Percentiles rank a stretch among this genome's conserved stretches.
These are phyloP conservation scores for Mycena citricolor DNA, from an alignment of 1,284 basidiomycete genomes.

Conservation along the genomic window DNA sequence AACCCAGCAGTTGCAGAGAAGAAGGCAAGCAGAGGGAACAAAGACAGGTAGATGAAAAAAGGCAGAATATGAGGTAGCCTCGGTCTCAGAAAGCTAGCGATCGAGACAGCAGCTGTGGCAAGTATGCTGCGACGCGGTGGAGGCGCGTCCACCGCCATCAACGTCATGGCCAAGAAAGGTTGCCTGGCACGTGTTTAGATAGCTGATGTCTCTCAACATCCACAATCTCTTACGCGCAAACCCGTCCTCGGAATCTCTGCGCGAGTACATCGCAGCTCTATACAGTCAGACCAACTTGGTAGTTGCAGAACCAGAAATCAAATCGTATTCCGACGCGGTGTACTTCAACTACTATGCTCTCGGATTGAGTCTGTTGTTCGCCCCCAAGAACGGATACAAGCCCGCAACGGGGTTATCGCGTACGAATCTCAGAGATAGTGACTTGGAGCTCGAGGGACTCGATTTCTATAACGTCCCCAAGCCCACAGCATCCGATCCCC, in stretches of 20 bases:
- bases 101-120: constrained; percentile 19
- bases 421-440: constrained; percentile 48
- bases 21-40: constrained; percentile 59
- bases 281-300: constrained; percentile 25
- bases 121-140: constrained; percentile 27
- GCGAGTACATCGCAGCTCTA: constrained; percentile 44
- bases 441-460: constrained; percentile 64
- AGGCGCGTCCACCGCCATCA: constrained; percentile 15
- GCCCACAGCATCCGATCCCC: constrained; percentile 26
- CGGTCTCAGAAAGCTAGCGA: constrained; percentile 42
- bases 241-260: constrained; percentile 46
- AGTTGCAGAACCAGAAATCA: constrained; percentile 56
- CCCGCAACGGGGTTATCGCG: constrained; percentile 46
- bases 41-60: constrained; percentile 54
- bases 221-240: constrained; percentile 42
- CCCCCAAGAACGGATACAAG: constrained; percentile 59
- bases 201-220: constrained; percentile 31
- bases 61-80: constrained; percentile 59
- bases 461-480: constrained; percentile 75
- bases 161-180: too few species aligned
- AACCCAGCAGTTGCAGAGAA: constrained; percentile 65
- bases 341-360: constrained; percentile 82
- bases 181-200: too few species aligned
- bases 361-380: constrained; percentile 77
- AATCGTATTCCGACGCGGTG: constrained; percentile 76